Percentiles rank a stretch among this genome's conserved stretches.
Evolutionary conservation across 352 stramenopile species (phyloP).

Genomic region (Peronospora destructor): DNA sequence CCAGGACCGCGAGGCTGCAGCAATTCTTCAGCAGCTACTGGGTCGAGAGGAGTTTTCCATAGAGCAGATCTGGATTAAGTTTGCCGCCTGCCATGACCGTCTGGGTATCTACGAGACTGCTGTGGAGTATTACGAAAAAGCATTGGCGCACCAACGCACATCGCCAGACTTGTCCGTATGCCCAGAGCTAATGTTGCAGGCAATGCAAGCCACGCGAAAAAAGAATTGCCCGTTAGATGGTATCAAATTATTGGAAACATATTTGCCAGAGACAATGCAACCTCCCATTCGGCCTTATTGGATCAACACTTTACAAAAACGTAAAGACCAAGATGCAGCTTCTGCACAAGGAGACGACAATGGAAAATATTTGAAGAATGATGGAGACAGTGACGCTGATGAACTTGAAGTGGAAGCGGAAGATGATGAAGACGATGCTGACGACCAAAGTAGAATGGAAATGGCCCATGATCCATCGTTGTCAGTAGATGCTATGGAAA

Average conservation of each 20-base stretch:
- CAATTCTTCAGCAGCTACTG: constrained; percentile 64
- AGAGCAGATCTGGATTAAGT: constrained; percentile 81
- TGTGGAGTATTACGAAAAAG: constrained; percentile 75
- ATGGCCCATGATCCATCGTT: constrained; percentile 62
- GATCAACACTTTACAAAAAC: constrained; percentile 43
- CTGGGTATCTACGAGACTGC: constrained; percentile 55
- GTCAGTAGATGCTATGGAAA: constrained; percentile 82
- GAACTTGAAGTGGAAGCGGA: constrained; percentile 55
- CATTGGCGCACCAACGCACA: constrained; percentile 44
- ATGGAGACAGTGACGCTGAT: constrained; percentile 27
- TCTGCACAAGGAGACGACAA: constrained; percentile 8
- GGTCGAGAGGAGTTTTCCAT: constrained; percentile 59
- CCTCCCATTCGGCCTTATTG: constrained; percentile 81
- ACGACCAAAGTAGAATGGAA: constrained; percentile 48
- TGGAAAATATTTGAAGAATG: constrained; percentile 8
- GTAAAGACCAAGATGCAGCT: constrained; percentile 18
- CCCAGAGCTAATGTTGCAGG: constrained; percentile 59
- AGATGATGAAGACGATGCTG: constrained; percentile 45
- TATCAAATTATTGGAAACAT: constrained; percentile 47
- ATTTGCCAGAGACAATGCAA: constrained; percentile 55
- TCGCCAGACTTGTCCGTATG: constrained; percentile 46
- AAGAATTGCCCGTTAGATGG: constrained; percentile 43
- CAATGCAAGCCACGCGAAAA: constrained; percentile 57
- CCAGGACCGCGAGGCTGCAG: constrained; percentile 54
- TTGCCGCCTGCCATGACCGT: constrained; percentile 64